Evolutionary conservation across 2,329 filamentous ascomycete genomes (phyloP).

Genomic region (Trichoderma sp.): DNA sequence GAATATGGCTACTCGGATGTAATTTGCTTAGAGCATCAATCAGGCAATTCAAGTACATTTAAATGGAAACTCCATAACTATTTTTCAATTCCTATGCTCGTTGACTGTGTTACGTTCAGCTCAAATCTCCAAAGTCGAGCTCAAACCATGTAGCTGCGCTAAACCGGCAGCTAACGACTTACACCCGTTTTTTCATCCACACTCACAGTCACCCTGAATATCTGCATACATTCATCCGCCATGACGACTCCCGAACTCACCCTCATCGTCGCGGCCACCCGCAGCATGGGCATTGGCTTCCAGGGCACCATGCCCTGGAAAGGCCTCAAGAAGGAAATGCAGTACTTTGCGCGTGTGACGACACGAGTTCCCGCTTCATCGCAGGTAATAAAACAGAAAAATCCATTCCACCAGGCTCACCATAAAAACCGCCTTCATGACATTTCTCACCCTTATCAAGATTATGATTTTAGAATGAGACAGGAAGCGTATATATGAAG

Average conservation of each 20-base stretch:
- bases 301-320: constrained; percentile 84
- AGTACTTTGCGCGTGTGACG: constrained; percentile 90
- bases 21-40: not conserved
- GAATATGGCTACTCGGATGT: not conserved
- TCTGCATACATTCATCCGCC: not conserved
- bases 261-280: constrained; percentile 93
- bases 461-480: no score
- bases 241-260: constrained; percentile 65
- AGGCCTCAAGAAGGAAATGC: constrained; percentile 86
- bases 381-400: constrained; percentile 35
- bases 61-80: no score
- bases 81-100: no score
- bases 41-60: not conserved
- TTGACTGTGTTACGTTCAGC: not conserved
- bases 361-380: constrained; percentile 57
- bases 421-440: not conserved
- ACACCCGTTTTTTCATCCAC: not conserved
- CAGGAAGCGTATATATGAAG: not conserved
- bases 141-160: not conserved
- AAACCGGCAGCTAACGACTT: constrained; percentile 5
- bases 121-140: not conserved
- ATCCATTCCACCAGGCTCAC: not conserved
- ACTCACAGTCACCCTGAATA: not conserved
- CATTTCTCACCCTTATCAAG: no score
- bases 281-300: constrained; percentile 83